Evolutionary conservation across 2,329 filamentous ascomycete species (phyloP).

Genomic region (Diaporthe sp.): DNA sequence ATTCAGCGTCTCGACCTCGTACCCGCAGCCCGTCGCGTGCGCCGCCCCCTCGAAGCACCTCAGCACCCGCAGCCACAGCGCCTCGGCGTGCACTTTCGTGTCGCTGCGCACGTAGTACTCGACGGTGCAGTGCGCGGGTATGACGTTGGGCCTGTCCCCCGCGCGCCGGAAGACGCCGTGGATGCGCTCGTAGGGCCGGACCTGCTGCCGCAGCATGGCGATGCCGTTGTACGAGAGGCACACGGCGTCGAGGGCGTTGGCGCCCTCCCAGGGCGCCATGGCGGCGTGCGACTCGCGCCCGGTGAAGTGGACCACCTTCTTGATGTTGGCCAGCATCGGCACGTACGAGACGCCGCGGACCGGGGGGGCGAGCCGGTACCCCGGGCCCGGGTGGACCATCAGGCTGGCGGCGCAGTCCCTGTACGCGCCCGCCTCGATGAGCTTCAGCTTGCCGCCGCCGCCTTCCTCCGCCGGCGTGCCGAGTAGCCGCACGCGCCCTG

Average conservation of each 20-base stretch:
- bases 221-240: slow-evolving; percentile 58
- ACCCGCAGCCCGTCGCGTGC: slow-evolving; percentile 52
- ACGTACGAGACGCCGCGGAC: slow-evolving; percentile 47
- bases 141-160: slow-evolving; percentile 55
- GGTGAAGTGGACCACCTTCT: slow-evolving; percentile 56
- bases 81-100: slow-evolving; percentile 52
- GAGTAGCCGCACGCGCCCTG: slow-evolving; percentile 56
- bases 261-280: slow-evolving; percentile 63
- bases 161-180: slow-evolving; percentile 62
- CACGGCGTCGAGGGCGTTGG: slow-evolving; percentile 65
- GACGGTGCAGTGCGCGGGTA: slow-evolving; percentile 53
- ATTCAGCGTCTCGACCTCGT: slow-evolving; percentile 49
- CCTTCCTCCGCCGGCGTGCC: slow-evolving; percentile 61
- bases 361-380: slow-evolving; percentile 38
- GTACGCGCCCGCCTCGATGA: slow-evolving; percentile 53
- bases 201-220: slow-evolving; percentile 64
- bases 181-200: slow-evolving; percentile 62
- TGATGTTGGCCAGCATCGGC: slow-evolving; percentile 50
- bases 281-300: slow-evolving; percentile 63
- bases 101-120: slow-evolving; percentile 61
- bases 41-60: slow-evolving; percentile 54
- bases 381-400: slow-evolving; percentile 54
- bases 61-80: slow-evolving; percentile 49
- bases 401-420: slow-evolving; percentile 55
- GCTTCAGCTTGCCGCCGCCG: slow-evolving; percentile 57